Percentiles rank a stretch among this genome's conserved stretches.
Conservation (phyloP, 2,329 filamentous ascomycete species). For the Shiraia bambusicola region DNA sequence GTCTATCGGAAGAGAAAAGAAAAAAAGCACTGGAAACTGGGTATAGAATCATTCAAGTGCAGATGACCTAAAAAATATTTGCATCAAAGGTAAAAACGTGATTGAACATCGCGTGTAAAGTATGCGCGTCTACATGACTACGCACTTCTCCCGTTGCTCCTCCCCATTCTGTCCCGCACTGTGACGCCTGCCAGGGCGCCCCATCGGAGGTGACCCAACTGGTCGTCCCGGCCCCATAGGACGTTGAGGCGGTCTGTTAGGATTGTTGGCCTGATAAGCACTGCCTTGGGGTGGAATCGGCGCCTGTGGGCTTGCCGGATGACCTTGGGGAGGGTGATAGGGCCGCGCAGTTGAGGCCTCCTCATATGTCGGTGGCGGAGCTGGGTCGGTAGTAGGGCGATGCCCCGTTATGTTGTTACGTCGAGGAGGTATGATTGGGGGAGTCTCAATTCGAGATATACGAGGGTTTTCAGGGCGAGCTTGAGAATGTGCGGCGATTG, state of each 20-base stretch:
- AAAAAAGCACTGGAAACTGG: too few species aligned
- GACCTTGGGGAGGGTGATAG: conserved; percentile 54
- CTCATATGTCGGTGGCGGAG: conserved; percentile 66
- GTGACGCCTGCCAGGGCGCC: conserved; percentile 25
- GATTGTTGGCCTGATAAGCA: conserved; percentile 26
- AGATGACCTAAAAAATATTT: too few species aligned
- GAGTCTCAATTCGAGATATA: conserved; percentile 36
- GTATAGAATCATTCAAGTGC: too few species aligned
- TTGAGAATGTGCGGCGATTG: conserved; percentile 55
- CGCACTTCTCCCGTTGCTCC: too few species aligned
- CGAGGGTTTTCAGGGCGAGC: conserved; percentile 27
- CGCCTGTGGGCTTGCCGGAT: conserved; percentile 46
- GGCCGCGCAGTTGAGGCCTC: conserved; percentile 60
- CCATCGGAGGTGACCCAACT: conserved; percentile 8
- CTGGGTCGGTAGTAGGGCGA: conserved; percentile 49
- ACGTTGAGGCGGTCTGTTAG: conserved; percentile 13
- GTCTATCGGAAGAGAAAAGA: too few species aligned
- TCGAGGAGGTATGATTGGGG: conserved; percentile 51
- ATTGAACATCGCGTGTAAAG: too few species aligned
- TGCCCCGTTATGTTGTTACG: conserved; percentile 41
- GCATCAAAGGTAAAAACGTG: too few species aligned
- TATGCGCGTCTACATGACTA: too few species aligned
- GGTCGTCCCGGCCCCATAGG: conserved; percentile 13
- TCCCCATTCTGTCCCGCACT: conserved; percentile 17
- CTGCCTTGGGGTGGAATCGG: conserved; percentile 29